Evolutionary conservation across 768 basidiomycete species (phyloP), one percentile per base, ranked within the genome.

Genomic region (Lactifluus subvellereus): DNA sequence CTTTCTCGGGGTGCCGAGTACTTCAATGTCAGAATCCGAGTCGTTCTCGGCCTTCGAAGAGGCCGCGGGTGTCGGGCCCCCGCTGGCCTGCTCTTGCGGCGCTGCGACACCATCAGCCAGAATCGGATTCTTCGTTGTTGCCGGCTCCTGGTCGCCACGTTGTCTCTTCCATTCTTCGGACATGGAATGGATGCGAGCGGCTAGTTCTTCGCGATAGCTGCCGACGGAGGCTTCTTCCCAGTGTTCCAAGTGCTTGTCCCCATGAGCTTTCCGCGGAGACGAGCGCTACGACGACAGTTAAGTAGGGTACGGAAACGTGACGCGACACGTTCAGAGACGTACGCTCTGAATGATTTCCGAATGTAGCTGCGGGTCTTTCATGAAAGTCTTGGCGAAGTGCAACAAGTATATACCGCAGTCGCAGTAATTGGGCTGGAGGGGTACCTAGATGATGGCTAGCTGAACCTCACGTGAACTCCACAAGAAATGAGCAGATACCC

Each of bases 401-500:
- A 98, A 77, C 13, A 98, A 79, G 72, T 91, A 99, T 33, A 97
- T 72, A 6, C 97, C 97, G 68, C 97, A 99, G 72, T 98, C 95
- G 70, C 87, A 91, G 66, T 79, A 91, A 71, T 98, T 98, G 16
- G 85, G 84, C 71, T 99, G 97, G 27, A 78, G 77, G 4, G 96
- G 96, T 4, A 94, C 91, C 92, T 96, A 67, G 4, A 33, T 35
- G 37, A 43, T 11, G 13, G 5, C 5, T 48, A 16, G 40, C 13
- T 59, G 22, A 58, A 18, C 13, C 16, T 14, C 38, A 42, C 38
- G 45, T 16, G 37, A 38, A 30, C 11, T 43, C 13, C 10, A 51
- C n/a, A 18, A 20, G 4, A 35, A 16, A 10, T 14, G 16, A 14
- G 35, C 14, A 7, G 33, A 47, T 20, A 74, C 78, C 43, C 68